Evolutionary conservation across 164 flowering plant species (phyloP).

Genomic region (Sedum album): DNA sequence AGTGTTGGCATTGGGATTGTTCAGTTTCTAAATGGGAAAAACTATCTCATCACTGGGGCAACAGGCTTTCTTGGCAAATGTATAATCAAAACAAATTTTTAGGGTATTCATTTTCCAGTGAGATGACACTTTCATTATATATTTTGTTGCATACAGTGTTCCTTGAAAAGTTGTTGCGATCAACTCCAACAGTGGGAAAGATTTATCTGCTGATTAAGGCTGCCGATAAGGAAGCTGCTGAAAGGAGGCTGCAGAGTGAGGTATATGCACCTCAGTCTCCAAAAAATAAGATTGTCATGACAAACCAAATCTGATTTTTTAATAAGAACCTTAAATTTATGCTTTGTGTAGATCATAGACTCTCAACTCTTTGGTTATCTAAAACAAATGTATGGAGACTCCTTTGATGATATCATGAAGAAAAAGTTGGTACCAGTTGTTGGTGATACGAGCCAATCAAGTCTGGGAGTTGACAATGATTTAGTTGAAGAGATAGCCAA

Average conservation of each 20-base stretch:
- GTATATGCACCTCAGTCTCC: slow-evolving; percentile 28
- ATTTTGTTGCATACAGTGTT: slow-evolving; percentile 46
- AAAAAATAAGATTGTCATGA: not conserved
- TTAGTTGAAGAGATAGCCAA: slow-evolving; percentile 32
- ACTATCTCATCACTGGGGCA: slow-evolving; percentile 74
- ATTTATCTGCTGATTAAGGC: slow-evolving; percentile 80
- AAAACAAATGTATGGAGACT: slow-evolving; percentile 56
- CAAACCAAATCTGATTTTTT: not conserved
- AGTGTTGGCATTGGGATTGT: slow-evolving; percentile 76
- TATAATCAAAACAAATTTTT: slow-evolving; percentile 9
- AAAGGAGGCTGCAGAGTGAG: slow-evolving; percentile 63
- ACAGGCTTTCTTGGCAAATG: slow-evolving; percentile 97
- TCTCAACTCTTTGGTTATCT: slow-evolving; percentile 66
- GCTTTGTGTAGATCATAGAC: slow-evolving; percentile 42
- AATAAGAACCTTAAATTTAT: no score
- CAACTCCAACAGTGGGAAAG: slow-evolving; percentile 76
- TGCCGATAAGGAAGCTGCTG: slow-evolving; percentile 55
- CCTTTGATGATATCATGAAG: slow-evolving; percentile 70
- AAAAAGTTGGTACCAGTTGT: slow-evolving; percentile 77
- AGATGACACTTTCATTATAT: no score
- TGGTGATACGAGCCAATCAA: slow-evolving; percentile 58
- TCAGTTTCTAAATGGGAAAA: slow-evolving; percentile 63
- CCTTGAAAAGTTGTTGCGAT: slow-evolving; percentile 77
- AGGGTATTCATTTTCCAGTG: no score
- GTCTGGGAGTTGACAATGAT: slow-evolving; percentile 57